phyloP scores from a whole-genome alignment of 2,329 filamentous ascomycete species.

The Claviceps citrina region DNA sequence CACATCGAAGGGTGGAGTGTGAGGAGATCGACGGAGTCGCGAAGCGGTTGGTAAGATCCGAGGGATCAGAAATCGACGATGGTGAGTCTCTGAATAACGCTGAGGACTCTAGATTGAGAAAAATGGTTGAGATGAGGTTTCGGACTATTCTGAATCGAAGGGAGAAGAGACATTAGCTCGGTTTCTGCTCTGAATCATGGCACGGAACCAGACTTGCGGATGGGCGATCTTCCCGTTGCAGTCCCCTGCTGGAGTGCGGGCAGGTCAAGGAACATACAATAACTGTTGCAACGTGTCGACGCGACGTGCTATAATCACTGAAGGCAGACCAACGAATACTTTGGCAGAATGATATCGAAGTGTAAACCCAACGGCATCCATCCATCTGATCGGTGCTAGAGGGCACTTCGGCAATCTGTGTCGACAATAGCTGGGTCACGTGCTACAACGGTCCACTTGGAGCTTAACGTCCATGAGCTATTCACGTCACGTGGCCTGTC shows the following conservation, averaged over 20 bases:
- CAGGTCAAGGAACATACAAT: slow-evolving; percentile 13
- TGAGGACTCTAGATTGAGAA: slow-evolving; percentile 3
- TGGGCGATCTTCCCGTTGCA: slow-evolving; percentile 1
- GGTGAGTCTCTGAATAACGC: neutral
- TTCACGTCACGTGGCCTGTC: neutral
- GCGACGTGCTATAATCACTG: slow-evolving; percentile 19
- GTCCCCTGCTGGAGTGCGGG: neutral
- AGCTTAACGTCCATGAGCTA: neutral
- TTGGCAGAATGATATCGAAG: slow-evolving; percentile 22
- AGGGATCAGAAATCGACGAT: neutral
- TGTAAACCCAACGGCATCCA: slow-evolving; percentile 6
- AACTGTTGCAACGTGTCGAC: slow-evolving; percentile 19
- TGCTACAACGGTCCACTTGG: neutral
- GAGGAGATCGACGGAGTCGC: slow-evolving; percentile 5
- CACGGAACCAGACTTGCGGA: slow-evolving; percentile 5
- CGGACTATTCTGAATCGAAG: slow-evolving; percentile 3
- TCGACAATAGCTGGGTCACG: slow-evolving; percentile 3
- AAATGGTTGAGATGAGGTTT: slow-evolving; percentile 3
- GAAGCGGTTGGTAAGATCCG: slow-evolving; percentile 4
- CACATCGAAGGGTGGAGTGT: slow-evolving; percentile 13
- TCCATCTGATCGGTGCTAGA: neutral
- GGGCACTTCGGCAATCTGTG: slow-evolving; percentile 1
- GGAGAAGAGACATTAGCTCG: slow-evolving; percentile 4
- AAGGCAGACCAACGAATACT: slow-evolving; percentile 24
- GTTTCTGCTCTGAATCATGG: slow-evolving; percentile 1